phyloP scores from a whole-genome alignment of 345 rosid species.

The Rubroshorea leprosula region DNA sequence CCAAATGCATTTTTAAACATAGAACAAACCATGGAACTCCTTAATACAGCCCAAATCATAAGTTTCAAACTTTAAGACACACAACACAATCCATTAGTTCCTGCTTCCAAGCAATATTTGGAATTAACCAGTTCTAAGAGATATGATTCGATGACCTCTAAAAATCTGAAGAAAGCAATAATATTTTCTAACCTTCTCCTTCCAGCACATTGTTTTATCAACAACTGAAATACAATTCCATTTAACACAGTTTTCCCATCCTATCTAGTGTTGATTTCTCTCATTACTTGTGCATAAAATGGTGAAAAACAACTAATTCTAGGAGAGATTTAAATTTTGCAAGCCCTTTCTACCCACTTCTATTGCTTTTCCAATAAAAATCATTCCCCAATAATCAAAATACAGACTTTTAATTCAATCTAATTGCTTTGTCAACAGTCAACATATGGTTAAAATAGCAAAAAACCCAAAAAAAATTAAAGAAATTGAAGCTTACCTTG shows the following conservation, averaged over 20 bases:
- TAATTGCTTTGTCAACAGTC: not conserved
- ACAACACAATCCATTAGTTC: not conserved
- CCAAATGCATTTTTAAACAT: too few species aligned
- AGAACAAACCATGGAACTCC: not conserved
- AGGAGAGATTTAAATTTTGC: too few species aligned
- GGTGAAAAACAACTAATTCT: too few species aligned
- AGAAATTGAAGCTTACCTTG: conserved; percentile 42
- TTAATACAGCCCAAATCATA: not conserved
- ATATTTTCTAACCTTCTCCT: not conserved
- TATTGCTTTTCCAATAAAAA: too few species aligned
- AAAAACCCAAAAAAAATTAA: not conserved
- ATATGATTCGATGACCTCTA: not conserved
- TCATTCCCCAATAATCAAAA: not conserved
- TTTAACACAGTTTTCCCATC: too few species aligned
- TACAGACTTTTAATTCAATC: not conserved
- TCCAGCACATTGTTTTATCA: not conserved
- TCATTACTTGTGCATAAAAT: too few species aligned
- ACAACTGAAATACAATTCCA: too few species aligned
- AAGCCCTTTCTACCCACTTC: too few species aligned
- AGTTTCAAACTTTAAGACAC: not conserved
- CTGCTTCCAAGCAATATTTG: not conserved
- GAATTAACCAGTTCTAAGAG: not conserved
- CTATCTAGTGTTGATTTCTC: too few species aligned
- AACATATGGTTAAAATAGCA: not conserved
- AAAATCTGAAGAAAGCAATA: not conserved